Percentiles rank a stretch among this genome's conserved stretches.
Evolutionary conservation across 768 basidiomycete species (phyloP).

Genomic region (Kwoniella shandongensis): DNA sequence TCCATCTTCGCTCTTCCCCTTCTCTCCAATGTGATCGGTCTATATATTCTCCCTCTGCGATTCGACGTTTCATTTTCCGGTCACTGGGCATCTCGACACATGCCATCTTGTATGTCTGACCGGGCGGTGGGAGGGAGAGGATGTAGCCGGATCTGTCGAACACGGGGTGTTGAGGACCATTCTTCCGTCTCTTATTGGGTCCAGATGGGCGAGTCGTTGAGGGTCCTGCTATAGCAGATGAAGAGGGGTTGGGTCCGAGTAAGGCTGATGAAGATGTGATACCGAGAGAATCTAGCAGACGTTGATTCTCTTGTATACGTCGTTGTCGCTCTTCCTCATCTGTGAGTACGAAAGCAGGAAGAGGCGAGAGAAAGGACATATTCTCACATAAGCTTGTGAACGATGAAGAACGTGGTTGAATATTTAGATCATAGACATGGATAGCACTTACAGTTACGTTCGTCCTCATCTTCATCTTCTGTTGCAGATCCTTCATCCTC

Average conservation of each 20-base stretch:
- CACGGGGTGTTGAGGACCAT: slow-evolving; percentile 8
- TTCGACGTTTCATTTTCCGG: slow-evolving; percentile 26
- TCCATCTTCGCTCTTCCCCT: slow-evolving; percentile 34
- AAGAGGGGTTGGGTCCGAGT: background rate
- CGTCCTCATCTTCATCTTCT: slow-evolving; percentile 17
- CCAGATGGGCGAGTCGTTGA: background rate
- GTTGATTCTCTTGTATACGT: slow-evolving; percentile 37
- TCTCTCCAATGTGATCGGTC: slow-evolving; percentile 30
- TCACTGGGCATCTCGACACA: slow-evolving; percentile 43
- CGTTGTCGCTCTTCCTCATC: slow-evolving; percentile 33
- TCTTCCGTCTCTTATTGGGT: slow-evolving; percentile 1
- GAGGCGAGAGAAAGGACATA: no score
- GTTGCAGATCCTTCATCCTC: slow-evolving; percentile 9
- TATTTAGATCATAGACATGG: background rate
- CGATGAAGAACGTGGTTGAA: no score
- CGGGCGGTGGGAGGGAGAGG: slow-evolving; percentile 27
- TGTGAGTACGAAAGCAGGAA: no score
- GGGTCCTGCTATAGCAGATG: background rate
- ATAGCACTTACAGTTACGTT: slow-evolving; percentile 19
- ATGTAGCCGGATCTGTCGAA: slow-evolving; percentile 38
- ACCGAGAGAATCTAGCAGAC: slow-evolving; percentile 23
- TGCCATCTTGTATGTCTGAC: slow-evolving; percentile 29
- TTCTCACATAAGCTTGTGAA: no score
- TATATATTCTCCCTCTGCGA: slow-evolving; percentile 38
- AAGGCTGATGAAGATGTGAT: slow-evolving; percentile 1